Conservation (phyloP, 139 green algal genomes). For the Trebouxia sp. region DNA sequence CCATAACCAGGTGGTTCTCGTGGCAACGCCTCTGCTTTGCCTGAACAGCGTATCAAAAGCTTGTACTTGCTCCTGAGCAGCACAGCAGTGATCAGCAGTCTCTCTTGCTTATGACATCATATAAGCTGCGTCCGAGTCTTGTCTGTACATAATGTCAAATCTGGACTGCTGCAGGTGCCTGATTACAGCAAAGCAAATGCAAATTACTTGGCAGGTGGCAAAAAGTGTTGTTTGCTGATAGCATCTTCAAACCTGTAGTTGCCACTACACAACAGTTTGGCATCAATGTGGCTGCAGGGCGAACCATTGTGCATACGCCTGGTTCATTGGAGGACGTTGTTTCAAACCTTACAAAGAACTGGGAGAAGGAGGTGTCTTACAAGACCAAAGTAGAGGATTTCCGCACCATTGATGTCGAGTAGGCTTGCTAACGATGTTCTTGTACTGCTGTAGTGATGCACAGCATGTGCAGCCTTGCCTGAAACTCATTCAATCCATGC, state of each 20-base stretch:
- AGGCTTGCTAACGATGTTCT: too few species aligned
- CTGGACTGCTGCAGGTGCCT: neutral
- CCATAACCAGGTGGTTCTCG: neutral
- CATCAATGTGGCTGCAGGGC: too few species aligned
- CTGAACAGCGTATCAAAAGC: too few species aligned
- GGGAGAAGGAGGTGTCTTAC: conserved; percentile 34
- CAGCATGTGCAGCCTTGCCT: neutral
- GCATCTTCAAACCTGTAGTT: too few species aligned
- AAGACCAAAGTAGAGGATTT: conserved; percentile 10
- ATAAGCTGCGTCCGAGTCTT: too few species aligned
- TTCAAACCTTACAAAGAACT: conserved; percentile 26
- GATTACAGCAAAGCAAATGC: conserved; percentile 10
- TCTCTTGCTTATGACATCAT: too few species aligned
- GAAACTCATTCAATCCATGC: too few species aligned
- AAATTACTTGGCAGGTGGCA: neutral
- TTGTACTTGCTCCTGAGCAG: too few species aligned
- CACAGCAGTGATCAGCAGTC: neutral
- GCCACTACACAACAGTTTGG: too few species aligned
- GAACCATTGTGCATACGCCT: neutral
- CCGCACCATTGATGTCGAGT: conserved; percentile 11
- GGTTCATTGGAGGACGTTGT: conserved; percentile 25
- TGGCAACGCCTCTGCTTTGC: too few species aligned
- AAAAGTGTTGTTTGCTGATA: neutral
- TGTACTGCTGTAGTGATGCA: too few species aligned
- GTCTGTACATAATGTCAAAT: too few species aligned